phyloP scores from a whole-genome alignment of 192 early-diverging fungal genomes.

The Lobosporangium transversale region DNA sequence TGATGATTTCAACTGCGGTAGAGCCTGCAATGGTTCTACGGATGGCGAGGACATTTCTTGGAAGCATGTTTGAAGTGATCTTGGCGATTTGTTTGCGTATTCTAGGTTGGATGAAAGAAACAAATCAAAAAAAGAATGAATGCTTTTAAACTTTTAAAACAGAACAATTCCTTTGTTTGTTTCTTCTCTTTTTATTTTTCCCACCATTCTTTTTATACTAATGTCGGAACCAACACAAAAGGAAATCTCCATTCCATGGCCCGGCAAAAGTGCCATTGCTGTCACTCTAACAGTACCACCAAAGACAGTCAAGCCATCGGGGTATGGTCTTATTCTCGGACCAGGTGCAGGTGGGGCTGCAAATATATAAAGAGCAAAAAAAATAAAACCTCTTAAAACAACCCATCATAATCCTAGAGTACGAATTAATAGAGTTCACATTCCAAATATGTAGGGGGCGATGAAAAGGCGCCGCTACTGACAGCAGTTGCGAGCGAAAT shows the following conservation, averaged over 20 bases:
- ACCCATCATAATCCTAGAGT: too few relatives aligned
- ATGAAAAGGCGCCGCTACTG: slow-evolving; percentile 33
- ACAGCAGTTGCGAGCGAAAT: slow-evolving; percentile 21
- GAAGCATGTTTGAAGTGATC: slow-evolving; percentile 11
- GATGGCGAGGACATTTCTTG: slow-evolving; percentile 23
- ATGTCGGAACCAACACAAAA: slow-evolving; percentile 42
- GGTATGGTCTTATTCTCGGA: slow-evolving; percentile 36
- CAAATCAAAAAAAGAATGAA: too few relatives aligned
- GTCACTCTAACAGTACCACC: slow-evolving; percentile 35
- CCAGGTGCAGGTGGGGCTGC: slow-evolving; percentile 49
- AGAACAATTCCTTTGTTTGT: not conserved
- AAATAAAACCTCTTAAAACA: too few relatives aligned
- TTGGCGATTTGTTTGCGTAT: too few relatives aligned
- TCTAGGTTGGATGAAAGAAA: too few relatives aligned
- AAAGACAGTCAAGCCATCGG: slow-evolving; percentile 22
- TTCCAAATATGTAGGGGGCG: slow-evolving; percentile 24
- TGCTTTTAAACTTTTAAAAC: too few relatives aligned
- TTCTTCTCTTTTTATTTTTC: slow-evolving; percentile 1
- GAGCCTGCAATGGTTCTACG: slow-evolving; percentile 19
- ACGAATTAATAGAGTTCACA: too few relatives aligned
- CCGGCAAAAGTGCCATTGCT: slow-evolving; percentile 34
- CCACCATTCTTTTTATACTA: not conserved
- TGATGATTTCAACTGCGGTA: slow-evolving; percentile 9
- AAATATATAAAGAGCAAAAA: too few relatives aligned
- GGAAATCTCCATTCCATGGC: slow-evolving; percentile 31